Conservation (phyloP, 2,329 filamentous ascomycete genomes). For the Ciborinia camelliae region DNA sequence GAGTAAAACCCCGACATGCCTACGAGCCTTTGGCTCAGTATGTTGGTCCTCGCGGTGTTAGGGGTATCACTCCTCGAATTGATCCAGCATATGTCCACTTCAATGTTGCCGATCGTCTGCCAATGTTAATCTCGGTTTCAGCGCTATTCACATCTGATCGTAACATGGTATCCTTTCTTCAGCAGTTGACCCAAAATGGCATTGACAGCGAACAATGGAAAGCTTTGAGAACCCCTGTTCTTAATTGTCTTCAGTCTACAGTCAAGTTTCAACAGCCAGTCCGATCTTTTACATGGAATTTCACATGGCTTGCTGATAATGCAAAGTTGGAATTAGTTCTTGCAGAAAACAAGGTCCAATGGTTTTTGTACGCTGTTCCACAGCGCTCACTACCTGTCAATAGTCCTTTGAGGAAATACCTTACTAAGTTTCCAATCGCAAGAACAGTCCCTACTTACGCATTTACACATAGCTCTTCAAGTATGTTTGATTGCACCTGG, state of each 20-base stretch:
- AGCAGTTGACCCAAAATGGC: conserved; percentile 35
- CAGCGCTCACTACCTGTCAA: conserved; percentile 35
- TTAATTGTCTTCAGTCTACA: conserved; percentile 39
- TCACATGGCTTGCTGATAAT: conserved; percentile 40
- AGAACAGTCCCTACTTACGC: conserved; percentile 41
- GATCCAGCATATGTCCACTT: conserved; percentile 32
- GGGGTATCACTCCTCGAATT: conserved; percentile 42
- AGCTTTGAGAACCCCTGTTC: conserved; percentile 38
- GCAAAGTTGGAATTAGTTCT: conserved; percentile 43
- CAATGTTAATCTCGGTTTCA: not conserved
- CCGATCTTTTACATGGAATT: conserved; percentile 30
- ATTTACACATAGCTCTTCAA: conserved; percentile 4
- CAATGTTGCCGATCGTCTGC: not conserved
- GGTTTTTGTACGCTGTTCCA: conserved; percentile 45
- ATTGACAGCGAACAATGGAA: conserved; percentile 31
- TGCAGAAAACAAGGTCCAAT: conserved; percentile 39
- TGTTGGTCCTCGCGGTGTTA: conserved; percentile 45
- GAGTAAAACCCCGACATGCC: conserved; percentile 48
- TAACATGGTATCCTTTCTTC: conserved; percentile 36
- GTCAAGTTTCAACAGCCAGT: conserved; percentile 33
- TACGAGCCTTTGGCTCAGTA: conserved; percentile 39
- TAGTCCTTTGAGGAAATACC: conserved; percentile 40
- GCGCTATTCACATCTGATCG: conserved; percentile 24
- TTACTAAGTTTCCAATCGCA: conserved; percentile 46
- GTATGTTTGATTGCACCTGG: conserved; percentile 44